Evolutionary conservation across 169 alveolate species (phyloP), one percentile per base, ranked within the genome.

Genomic region (Eimeria acervulina): DNA sequence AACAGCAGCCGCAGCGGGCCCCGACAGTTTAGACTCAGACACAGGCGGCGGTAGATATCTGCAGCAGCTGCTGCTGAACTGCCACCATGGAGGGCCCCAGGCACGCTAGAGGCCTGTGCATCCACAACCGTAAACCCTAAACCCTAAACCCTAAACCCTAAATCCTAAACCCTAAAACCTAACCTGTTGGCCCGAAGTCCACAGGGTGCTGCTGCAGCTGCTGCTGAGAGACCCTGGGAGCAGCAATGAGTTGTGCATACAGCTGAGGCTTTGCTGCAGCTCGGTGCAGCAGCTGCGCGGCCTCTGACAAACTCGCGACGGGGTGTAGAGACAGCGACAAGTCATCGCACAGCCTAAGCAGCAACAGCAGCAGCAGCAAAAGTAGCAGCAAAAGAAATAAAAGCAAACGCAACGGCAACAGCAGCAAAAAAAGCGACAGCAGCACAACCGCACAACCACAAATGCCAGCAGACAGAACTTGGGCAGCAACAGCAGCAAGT

Each of bases 231-330:
- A n/a, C 83, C 21, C 83, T 19, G 10, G 83, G 83, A 72, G 83
- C 40, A 23, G 83, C 83, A 36, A 72, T n/a, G 2, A 72, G 83
- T 42, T 72, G 83, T 8, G 83, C 83, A 72, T 72, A 72, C 83
- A 72, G 83, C 83, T 72, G 47, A 13, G 78, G 83, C 44, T 72
- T 72, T 72, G 83, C n/a, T 72, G 83, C 83, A 3, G 83, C 83
- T 28, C 83, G 40, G 47, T 72, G 83, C 52, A 72, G 83, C 83
- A 72, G 83, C 47, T 72, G 83, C n/a, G 83, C 47, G 8, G 83
- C 83, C 42, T 72, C 83, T 12, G 83, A 72, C 7, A 72, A 42
- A 28, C 83, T 72, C 26, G 83, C 83, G 6, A 72, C n/a, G 17
- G 83, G 83, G 83, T 72, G 83, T 38, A 72, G 15, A 31, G 83